These are phyloP conservation scores for Fraxinus paxiana DNA, from an alignment of 305 asterid species.

Conservation along the genomic window DNA sequence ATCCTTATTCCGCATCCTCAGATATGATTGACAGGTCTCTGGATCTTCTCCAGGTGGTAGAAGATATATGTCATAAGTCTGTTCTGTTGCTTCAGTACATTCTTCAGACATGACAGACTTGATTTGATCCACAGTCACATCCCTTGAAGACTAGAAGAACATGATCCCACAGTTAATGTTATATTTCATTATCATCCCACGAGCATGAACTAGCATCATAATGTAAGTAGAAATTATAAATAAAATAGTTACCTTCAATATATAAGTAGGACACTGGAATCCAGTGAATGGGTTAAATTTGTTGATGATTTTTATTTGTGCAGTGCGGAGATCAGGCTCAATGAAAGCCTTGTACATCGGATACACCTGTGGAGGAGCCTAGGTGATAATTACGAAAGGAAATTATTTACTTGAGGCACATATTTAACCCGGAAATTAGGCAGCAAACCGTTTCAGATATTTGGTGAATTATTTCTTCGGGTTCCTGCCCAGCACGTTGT, in stretches of 20 bases:
- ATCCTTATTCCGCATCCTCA: slow-evolving; percentile 97
- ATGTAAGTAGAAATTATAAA: neutral
- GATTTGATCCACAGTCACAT: slow-evolving; percentile 56
- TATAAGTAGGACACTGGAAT: slow-evolving; percentile 88
- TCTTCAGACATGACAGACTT: slow-evolving; percentile 68
- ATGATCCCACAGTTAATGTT: slow-evolving; percentile 22
- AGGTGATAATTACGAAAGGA: slow-evolving; percentile 26
- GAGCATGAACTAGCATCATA: slow-evolving; percentile 17
- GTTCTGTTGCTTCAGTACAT: slow-evolving; percentile 61
- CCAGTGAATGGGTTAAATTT: slow-evolving; percentile 96
- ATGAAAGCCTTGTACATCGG: slow-evolving; percentile 99
- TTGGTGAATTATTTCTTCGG: slow-evolving; percentile 97
- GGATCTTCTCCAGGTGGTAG: slow-evolving; percentile 99
- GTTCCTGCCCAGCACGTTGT: slow-evolving; percentile 97
- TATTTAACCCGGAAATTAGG: slow-evolving; percentile 20
- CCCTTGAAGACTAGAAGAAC: slow-evolving; percentile 60
- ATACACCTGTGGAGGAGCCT: slow-evolving; percentile 65
- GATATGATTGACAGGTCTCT: slow-evolving; percentile 92
- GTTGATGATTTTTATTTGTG: slow-evolving; percentile 87
- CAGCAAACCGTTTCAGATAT: slow-evolving; percentile 92
- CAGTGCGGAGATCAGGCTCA: slow-evolving; percentile 94
- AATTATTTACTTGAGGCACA: slow-evolving; percentile 6
- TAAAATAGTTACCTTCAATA: slow-evolving; percentile 63
- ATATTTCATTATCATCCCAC: slow-evolving; percentile 2
- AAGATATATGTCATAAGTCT: slow-evolving; percentile 91